Base-by-base conservation (phyloP, 2,329 filamentous ascomycete species). In the Hypomyces perniciosus region DNA sequence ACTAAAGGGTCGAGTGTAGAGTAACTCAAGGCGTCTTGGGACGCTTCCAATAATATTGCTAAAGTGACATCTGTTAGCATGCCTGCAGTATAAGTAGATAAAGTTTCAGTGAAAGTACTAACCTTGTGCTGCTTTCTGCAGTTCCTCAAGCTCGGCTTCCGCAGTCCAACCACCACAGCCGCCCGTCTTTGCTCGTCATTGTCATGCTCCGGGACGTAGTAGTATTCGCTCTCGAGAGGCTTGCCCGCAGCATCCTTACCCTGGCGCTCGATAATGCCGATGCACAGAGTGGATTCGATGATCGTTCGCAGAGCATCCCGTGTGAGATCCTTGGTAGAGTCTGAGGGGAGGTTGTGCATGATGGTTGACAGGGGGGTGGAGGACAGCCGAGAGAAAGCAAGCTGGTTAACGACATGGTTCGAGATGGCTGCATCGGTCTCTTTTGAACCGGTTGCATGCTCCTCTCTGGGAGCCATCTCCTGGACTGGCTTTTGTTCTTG, bases 111-210 rank as follows among this genome's bases (percentile, higher is more conserved):
- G 5, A 27, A n/a, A 48, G 37, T 55, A 68, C 75, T 65, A 79
- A 97, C 92, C 88, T 97, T 97, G 71, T 99, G 93, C 66, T 93
- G 89, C 73, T 96, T 97, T 63, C 93, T 81, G 65, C 93, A 96
- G 63, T 85, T 86, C 58, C 93, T 80, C 62, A 99, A 73, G 61
- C 90, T 93, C 40, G 91, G 92, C 71, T 95, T 96, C 50, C 90
- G 80, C 65, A 96, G 74, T 48, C 89, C 88, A 58, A 91, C 85
- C 1, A 91, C 89, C 10, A 96, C 90, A 26, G 90, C 87, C 48
- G 89, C 80, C 46, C 88, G 82, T 53, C 92, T 81, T 64, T 86
- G 81, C 56, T 84, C 79, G 64, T 97, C 90, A 2, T 78, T 75
- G 65, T 99, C 93, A 62, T 83, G 78, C 67, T 97, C 92, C 0